Conservation (phyloP, 2,329 filamentous ascomycete genomes). For the Amesomyces nigricolor region DNA sequence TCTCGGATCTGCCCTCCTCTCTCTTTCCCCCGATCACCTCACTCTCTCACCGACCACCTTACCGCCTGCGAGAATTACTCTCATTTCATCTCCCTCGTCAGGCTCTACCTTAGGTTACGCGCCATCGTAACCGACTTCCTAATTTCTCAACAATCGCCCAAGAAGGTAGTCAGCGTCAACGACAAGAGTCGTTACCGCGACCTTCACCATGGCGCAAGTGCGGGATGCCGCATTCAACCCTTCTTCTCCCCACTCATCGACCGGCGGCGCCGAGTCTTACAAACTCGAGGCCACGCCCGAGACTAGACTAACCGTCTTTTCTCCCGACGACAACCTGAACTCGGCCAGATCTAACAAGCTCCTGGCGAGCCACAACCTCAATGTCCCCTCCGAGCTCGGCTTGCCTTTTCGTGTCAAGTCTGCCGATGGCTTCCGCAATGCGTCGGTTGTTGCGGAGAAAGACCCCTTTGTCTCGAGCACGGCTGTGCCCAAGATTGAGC, state of each 20-base stretch:
- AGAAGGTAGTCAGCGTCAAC: neutral
- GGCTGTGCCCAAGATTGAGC: slow-evolving; percentile 31
- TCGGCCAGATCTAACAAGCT: slow-evolving; percentile 41
- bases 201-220: slow-evolving; percentile 36
- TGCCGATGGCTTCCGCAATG: slow-evolving; percentile 26
- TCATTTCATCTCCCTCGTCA: slow-evolving; percentile 16
- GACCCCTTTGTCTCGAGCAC: slow-evolving; percentile 51
- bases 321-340: slow-evolving; percentile 46
- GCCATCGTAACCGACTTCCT: slow-evolving; percentile 2
- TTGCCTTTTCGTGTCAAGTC: slow-evolving; percentile 28
- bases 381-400: slow-evolving; percentile 27
- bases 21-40: slow-evolving; percentile 6
- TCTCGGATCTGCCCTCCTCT: slow-evolving; percentile 14
- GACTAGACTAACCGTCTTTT: slow-evolving; percentile 58
- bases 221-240: slow-evolving; percentile 40
- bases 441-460: slow-evolving; percentile 33
- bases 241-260: slow-evolving; percentile 48
- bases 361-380: slow-evolving; percentile 31
- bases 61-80: slow-evolving; percentile 7
- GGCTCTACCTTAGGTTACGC: slow-evolving; percentile 8
- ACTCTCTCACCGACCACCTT: neutral
- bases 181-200: slow-evolving; percentile 7
- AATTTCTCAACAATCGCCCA: neutral
- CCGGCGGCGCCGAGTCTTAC: slow-evolving; percentile 49
- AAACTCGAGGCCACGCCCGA: slow-evolving; percentile 55